phyloP scores from a whole-genome alignment of 345 rosid genomes.

The Heritiera littoralis region DNA sequence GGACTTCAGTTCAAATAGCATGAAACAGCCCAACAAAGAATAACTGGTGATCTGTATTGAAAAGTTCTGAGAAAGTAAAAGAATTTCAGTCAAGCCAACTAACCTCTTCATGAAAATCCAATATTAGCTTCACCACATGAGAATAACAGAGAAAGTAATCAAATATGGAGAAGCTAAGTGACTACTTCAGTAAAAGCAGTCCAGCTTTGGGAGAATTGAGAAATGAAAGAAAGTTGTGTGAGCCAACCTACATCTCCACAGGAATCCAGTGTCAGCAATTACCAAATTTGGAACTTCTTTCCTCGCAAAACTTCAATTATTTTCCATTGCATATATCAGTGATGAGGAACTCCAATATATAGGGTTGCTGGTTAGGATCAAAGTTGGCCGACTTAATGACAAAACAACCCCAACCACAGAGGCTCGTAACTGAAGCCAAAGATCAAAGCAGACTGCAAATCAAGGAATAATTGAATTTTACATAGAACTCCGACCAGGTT shows the following conservation, averaged over 20 bases:
- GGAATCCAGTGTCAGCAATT: background rate
- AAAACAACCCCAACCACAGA: background rate
- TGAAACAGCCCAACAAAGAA: background rate
- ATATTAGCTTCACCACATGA: too few species aligned
- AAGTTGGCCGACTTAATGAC: background rate
- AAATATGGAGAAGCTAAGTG: too few species aligned
- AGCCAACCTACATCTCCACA: background rate
- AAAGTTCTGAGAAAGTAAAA: background rate
- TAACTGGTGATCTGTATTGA: background rate
- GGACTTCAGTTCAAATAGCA: background rate
- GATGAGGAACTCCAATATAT: background rate
- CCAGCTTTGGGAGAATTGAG: too few species aligned
- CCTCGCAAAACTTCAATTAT: background rate
- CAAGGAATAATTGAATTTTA: constrained; percentile 28
- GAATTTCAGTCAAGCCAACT: background rate
- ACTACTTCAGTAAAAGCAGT: too few species aligned
- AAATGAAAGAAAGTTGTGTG: background rate
- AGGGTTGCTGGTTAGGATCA: background rate
- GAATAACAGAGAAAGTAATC: too few species aligned
- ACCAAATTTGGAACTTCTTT: background rate
- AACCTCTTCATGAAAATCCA: too few species aligned
- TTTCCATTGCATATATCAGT: background rate
- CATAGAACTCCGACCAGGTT: constrained; percentile 66
- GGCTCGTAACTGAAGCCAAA: background rate
- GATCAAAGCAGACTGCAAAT: constrained; percentile 11